These are phyloP conservation scores for Trametes cingulata DNA, from an alignment of 768 basidiomycete genomes.

Conservation along the genomic window DNA sequence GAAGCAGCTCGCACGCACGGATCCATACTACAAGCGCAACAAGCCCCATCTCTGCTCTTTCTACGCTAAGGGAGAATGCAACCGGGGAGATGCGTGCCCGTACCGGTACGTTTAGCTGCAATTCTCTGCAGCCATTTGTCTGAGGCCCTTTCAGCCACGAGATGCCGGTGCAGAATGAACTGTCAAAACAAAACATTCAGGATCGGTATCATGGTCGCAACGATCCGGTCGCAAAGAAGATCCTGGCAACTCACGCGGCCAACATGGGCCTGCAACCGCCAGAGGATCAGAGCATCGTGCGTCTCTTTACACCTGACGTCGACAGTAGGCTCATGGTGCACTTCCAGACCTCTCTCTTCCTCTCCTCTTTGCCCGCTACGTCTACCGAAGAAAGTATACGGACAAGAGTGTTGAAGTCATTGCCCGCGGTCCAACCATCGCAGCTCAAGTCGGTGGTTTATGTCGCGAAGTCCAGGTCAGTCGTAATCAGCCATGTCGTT, in stretches of 20 bases:
- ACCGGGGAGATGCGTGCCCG: constrained; percentile 88
- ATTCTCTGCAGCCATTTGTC: neutral
- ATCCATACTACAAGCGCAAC: constrained; percentile 98
- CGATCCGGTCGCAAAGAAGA: constrained; percentile 94
- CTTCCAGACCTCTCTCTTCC: constrained; percentile 78
- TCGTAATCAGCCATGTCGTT: constrained; percentile 12
- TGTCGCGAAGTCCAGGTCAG: constrained; percentile 74
- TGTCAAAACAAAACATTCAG: constrained; percentile 90
- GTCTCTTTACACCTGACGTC: constrained; percentile 34
- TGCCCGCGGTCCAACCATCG: constrained; percentile 61
- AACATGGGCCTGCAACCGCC: constrained; percentile 84
- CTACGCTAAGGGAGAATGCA: constrained; percentile 94
- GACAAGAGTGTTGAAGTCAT: constrained; percentile 64
- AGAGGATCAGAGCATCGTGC: constrained; percentile 81
- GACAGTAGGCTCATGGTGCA: constrained; percentile 14
- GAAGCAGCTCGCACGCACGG: constrained; percentile 90
- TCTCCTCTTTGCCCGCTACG: constrained; percentile 69
- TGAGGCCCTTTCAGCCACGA: constrained; percentile 66
- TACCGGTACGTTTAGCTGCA: constrained; percentile 55
- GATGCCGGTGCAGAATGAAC: constrained; percentile 76
- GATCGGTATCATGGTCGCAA: constrained; percentile 92
- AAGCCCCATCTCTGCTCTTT: constrained; percentile 93
- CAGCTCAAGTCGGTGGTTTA: constrained; percentile 84
- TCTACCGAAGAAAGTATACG: constrained; percentile 77
- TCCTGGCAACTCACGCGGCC: constrained; percentile 78